phyloP scores from a whole-genome alignment of 2,329 filamentous ascomycete genomes.

The Fusarium proliferatum region DNA sequence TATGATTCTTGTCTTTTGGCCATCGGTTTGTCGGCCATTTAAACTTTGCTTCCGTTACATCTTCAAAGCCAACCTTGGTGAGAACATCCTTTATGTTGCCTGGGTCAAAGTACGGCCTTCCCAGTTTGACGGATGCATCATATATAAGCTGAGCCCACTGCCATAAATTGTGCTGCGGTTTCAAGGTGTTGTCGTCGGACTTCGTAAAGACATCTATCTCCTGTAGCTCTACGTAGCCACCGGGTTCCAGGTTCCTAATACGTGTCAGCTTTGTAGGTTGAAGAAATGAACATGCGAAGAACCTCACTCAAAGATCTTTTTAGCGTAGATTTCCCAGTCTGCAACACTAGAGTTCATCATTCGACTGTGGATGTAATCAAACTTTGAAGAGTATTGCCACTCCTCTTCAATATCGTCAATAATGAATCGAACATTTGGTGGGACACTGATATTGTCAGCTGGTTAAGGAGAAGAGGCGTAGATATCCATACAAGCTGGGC shows the following conservation, averaged over 20 bases:
- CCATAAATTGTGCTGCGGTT: background rate
- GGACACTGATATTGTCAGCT: background rate
- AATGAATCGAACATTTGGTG: constrained; percentile 9
- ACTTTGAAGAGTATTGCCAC: background rate
- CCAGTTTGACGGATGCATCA: constrained; percentile 12
- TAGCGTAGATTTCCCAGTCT: constrained; percentile 3
- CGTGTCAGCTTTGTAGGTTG: background rate
- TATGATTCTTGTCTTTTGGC: constrained; percentile 26
- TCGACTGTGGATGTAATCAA: constrained; percentile 24
- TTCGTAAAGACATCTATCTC: constrained; percentile 2
- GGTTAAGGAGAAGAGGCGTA: rapidly evolving
- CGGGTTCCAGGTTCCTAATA: background rate
- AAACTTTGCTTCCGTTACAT: background rate
- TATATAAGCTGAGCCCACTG: background rate
- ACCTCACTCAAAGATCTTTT: background rate
- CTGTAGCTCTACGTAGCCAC: constrained; percentile 17
- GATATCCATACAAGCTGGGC: background rate
- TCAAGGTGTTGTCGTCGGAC: background rate
- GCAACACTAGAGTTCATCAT: constrained; percentile 20
- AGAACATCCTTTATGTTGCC: background rate
- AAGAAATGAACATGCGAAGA: rapidly evolving
- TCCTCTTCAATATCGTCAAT: constrained; percentile 20
- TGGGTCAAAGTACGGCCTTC: constrained; percentile 6
- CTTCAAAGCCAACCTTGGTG: constrained; percentile 5
- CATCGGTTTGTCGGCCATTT: constrained; percentile 27